Conservation (phyloP, 2,329 filamentous ascomycete species). For the Fusarium ramigenum region DNA sequence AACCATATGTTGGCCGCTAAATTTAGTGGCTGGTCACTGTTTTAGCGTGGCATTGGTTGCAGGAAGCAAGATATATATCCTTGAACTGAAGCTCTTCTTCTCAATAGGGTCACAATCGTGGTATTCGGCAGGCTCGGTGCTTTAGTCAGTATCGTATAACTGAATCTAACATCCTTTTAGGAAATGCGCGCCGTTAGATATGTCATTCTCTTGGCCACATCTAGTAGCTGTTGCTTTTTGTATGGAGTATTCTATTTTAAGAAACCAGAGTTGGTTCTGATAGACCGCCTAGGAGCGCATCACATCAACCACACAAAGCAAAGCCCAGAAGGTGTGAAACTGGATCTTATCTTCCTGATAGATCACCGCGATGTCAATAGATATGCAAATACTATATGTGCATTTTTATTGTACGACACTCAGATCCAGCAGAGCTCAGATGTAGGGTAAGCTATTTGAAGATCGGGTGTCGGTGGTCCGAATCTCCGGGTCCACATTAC, state of each 20-base stretch:
- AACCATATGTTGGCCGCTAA: conserved; percentile 13
- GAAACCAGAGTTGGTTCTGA: neutral
- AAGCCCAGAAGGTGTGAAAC: neutral
- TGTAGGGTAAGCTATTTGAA: neutral
- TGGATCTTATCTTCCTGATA: neutral
- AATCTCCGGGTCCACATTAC: conserved; percentile 14
- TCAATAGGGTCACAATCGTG: neutral
- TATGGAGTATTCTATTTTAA: neutral
- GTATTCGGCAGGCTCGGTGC: neutral
- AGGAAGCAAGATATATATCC: neutral
- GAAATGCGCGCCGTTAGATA: neutral
- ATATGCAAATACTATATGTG: neutral
- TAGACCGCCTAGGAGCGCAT: neutral
- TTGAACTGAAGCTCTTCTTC: neutral
- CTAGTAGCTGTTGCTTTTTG: neutral
- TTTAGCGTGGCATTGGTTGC: conserved; percentile 5
- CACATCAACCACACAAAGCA: neutral
- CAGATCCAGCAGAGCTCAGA: neutral
- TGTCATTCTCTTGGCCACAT: neutral
- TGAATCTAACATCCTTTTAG: neutral
- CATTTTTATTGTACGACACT: neutral
- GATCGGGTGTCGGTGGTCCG: conserved; percentile 17
- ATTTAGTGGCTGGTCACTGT: conserved; percentile 21
- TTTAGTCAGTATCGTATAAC: neutral
- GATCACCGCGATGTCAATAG: no score